phyloP scores from a whole-genome alignment of 2,329 filamentous ascomycete species.

The Arthrinium puccinioides region DNA sequence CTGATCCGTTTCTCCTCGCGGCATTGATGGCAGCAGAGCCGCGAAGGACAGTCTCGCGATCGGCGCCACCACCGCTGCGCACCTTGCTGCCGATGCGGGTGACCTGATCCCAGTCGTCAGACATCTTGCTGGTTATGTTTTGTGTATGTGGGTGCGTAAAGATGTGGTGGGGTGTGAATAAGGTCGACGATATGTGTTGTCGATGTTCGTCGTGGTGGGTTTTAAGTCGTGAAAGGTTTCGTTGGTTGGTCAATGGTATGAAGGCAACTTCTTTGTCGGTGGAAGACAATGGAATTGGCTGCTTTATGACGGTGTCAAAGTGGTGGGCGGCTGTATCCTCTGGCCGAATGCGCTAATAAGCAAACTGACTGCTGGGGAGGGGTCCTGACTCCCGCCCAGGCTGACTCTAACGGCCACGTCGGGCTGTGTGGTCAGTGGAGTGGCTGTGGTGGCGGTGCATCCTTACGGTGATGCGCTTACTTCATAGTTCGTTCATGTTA shows the following conservation, averaged over 20 bases:
- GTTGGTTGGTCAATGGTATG: neutral
- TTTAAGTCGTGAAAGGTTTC: slow-evolving; percentile 2
- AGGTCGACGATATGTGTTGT: neutral
- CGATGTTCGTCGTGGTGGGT: neutral
- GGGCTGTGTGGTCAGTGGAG: too few species aligned
- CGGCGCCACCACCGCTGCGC: slow-evolving; percentile 55
- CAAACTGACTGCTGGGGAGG: too few species aligned
- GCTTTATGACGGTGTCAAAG: slow-evolving; percentile 4
- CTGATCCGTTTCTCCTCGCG: slow-evolving; percentile 69
- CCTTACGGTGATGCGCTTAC: too few species aligned
- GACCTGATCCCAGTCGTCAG: slow-evolving; percentile 73
- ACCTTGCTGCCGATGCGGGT: slow-evolving; percentile 93
- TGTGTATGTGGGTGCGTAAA: slow-evolving; percentile 4
- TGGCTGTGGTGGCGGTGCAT: too few species aligned
- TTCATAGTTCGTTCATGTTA: too few species aligned
- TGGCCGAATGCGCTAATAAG: too few species aligned
- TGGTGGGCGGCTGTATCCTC: too few species aligned
- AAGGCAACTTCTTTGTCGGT: too few species aligned
- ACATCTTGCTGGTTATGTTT: slow-evolving; percentile 49
- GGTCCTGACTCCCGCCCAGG: too few species aligned
- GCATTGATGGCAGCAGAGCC: slow-evolving; percentile 82
- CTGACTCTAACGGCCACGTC: too few species aligned
- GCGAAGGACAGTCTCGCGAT: slow-evolving; percentile 82
- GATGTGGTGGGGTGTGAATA: neutral
- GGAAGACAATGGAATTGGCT: slow-evolving; percentile 4